Base-by-base conservation (phyloP, 2,329 filamentous ascomycete genomes). In the Neonectria magnoliae region DNA sequence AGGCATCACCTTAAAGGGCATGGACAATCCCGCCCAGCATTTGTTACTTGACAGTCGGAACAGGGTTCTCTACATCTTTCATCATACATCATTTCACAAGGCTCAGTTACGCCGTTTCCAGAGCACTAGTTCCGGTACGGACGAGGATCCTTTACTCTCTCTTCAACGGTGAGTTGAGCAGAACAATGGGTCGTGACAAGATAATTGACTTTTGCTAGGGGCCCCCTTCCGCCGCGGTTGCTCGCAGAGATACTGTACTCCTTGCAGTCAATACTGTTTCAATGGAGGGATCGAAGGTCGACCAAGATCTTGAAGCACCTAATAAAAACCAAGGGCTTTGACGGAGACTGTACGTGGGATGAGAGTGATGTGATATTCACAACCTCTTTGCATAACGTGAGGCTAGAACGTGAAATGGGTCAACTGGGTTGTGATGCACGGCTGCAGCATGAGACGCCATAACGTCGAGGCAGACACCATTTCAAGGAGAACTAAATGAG, bases 171-270 rank as follows among this genome's bases (percentile, higher is more conserved):
- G 6, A 41, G 50, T 7, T 7, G 13, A 38, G 13, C 3, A 11
- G 16, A 16, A 4, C 27, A 9, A 4, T 16, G 8, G 10, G 7
- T 8, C 1, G 13, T 5, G 11, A 45, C 11, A 5, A 25, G 11
- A 45, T 9, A 5, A 48, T 14, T 27, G 3, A n/a, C 27, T 13
- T 14, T 29, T 4, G 10, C 10, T 18, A 59, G 57, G 36, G 57
- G 57, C 5, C 38, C 14, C 18, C 57, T 60, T 20, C 57, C 57
- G 16, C 57, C 57, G 1, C 50, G 41, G 14, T 18, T 60, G n/a
- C 57, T 60, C 8, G 31, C 50, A n/a, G 57, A 60, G 41, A 60
- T 50, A 48, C 50, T 60, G 5, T 50, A 60, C 33, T 60, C 57
- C 10, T 29, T 60, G 6, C 57, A 60, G 16, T n/a, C 27, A 13